Percentiles rank a stretch among this genome's conserved stretches.
phyloP scores from a whole-genome alignment of 805 yeast species.

The Priceomyces melissophilus region DNA sequence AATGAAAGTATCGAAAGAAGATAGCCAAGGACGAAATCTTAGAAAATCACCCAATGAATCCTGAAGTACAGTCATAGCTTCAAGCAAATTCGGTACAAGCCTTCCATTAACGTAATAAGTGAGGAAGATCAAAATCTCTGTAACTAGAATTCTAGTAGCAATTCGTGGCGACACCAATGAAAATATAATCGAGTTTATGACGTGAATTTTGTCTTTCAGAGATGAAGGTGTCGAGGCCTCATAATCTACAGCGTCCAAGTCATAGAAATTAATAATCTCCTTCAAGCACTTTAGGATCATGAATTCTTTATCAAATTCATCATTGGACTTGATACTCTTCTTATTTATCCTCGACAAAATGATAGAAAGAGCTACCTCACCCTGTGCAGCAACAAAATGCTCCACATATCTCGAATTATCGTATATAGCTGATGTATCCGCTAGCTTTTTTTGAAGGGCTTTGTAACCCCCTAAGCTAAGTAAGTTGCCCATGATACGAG shows the following conservation, averaged over 20 bases:
- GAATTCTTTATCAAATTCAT: constrained; percentile 40
- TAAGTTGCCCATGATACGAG: constrained; percentile 32
- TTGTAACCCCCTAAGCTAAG: constrained; percentile 30
- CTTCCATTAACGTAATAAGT: constrained; percentile 23
- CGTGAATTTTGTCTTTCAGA: constrained; percentile 22
- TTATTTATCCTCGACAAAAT: constrained; percentile 35
- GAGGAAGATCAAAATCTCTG: constrained; percentile 40
- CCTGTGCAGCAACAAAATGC: constrained; percentile 37
- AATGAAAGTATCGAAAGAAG: constrained; percentile 31
- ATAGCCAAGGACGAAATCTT: constrained; percentile 41
- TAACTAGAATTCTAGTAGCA: constrained; percentile 37
- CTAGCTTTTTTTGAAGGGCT: constrained; percentile 31
- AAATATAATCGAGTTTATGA: constrained; percentile 34
- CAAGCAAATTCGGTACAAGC: constrained; percentile 24
- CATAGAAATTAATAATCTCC: constrained; percentile 25
- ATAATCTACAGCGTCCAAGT: constrained; percentile 8
- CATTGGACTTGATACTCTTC: constrained; percentile 42
- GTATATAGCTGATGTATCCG: constrained; percentile 18
- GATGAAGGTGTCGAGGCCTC: constrained; percentile 7
- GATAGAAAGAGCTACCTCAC: constrained; percentile 41
- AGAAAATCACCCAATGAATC: constrained; percentile 33
- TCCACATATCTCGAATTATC: constrained; percentile 26
- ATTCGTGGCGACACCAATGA: constrained; percentile 40
- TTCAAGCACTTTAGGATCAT: constrained; percentile 37
- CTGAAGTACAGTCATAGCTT: constrained; percentile 30